These are phyloP conservation scores for Alectoria sarmentosa DNA, from an alignment of 495 filamentous ascomycete genomes.

Conservation along the genomic window DNA sequence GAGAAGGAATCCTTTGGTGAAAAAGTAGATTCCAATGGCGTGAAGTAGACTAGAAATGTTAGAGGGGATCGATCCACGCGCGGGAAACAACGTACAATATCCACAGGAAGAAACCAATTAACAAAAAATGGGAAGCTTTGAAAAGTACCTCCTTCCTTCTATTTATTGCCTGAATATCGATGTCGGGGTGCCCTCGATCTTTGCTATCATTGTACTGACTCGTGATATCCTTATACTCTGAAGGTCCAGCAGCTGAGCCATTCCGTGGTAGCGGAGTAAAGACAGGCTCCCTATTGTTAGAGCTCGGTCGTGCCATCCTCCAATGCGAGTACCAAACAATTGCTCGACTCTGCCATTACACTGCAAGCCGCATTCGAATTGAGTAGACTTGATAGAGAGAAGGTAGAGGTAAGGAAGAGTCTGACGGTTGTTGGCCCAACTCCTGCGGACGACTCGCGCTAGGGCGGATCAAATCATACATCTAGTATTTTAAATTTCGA, in stretches of 20 bases:
- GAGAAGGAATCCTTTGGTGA: slow-evolving; percentile 94
- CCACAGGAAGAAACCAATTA: slow-evolving; percentile 44
- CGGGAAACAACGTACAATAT: slow-evolving; percentile 32
- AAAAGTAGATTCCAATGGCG: slow-evolving; percentile 75
- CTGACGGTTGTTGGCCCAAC: neutral
- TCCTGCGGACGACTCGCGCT: neutral
- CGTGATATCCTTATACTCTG: slow-evolving; percentile 14
- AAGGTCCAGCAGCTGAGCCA: slow-evolving; percentile 5
- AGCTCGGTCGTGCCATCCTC: neutral
- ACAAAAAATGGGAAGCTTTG: slow-evolving; percentile 46
- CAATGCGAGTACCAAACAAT: neutral
- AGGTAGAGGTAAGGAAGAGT: neutral
- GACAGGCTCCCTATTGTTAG: neutral
- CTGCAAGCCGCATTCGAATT: neutral
- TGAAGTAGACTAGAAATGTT: slow-evolving; percentile 55
- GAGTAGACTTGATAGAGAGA: too few relatives aligned
- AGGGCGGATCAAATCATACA: too few relatives aligned
- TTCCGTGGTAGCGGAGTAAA: slow-evolving; percentile 11
- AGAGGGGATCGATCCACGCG: slow-evolving; percentile 14
- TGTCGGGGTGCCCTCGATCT: neutral
- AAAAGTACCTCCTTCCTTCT: slow-evolving; percentile 41
- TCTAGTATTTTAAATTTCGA: too few relatives aligned
- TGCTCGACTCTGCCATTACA: neutral
- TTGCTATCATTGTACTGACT: slow-evolving; percentile 13
- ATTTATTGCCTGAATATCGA: slow-evolving; percentile 19